Base-by-base conservation (phyloP, 176 grass and related monocot species). In the Raddia distichophylla region DNA sequence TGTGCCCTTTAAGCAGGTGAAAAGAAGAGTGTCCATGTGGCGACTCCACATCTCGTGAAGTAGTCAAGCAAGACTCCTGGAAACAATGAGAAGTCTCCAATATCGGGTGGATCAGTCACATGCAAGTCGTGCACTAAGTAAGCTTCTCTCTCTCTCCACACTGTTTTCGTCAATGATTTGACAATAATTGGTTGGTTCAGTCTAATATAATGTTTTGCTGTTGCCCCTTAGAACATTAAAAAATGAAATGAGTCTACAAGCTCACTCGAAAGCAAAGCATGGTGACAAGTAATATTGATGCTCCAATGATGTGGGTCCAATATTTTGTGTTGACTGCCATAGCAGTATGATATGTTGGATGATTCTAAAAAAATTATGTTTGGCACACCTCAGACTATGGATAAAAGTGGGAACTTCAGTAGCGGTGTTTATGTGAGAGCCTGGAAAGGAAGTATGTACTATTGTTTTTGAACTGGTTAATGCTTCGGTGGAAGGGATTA, bases 91-190 rank as follows among this genome's bases (percentile, higher is more conserved):
- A 86, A 97, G 83, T 89, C 88, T 11, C 90, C 95, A 0, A 98
- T 88, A 81, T 94, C 92, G 53, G 80, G 70, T 46, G 95, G 95
- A 5, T 91, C 90, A 0, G 62, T 93, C 0, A 0, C 71, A 0
- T 94, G 92, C 86, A 94, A 91, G 61, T 94, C 95, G 0, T 98
- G 92, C 88, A 86, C 5, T 88, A 98, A 94, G 95, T 98, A 91
- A 67, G 78, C 53, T 18, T 22, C 10, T 3, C 5, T 22, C 4
- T 35, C 27, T n/a, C 6, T 0, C 7, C 27, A 27, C 27, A 27
- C 27, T 27, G 27, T 27, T 0, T 27, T 27, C 27, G 27, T 27
- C 27, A 27, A 27, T 27, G 27, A 27, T 27, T 27, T 27, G 27
- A 27, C 27, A 27, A 34, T 71, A 5, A 6, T 16, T 1, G 45